Evolutionary conservation across 495 filamentous ascomycete genomes (phyloP).

Genomic region (Hyaloscypha hepaticicola): DNA sequence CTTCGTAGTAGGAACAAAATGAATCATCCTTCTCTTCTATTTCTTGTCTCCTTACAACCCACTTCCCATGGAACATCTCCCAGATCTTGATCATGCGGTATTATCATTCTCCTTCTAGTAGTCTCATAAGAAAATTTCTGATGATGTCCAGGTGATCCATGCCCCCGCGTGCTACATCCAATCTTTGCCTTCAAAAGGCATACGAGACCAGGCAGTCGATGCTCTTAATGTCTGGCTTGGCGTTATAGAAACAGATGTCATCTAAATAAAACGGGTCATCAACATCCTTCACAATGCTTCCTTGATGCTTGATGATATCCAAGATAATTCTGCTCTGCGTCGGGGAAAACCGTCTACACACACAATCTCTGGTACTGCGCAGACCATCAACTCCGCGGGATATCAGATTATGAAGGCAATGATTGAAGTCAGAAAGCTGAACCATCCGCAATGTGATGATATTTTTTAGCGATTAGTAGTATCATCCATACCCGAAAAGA

Average conservation of each 20-base stretch:
- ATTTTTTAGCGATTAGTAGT: too few species aligned
- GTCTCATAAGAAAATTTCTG: too few species aligned
- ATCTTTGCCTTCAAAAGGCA: conserved; percentile 7
- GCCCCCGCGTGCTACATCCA: neutral
- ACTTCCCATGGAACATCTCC: too few species aligned
- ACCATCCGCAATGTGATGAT: neutral
- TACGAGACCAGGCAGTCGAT: neutral
- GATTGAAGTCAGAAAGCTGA: neutral
- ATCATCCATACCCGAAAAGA: too few species aligned
- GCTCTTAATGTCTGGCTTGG: conserved; percentile 11
- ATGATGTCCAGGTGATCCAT: too few species aligned
- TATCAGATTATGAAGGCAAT: conserved; percentile 44
- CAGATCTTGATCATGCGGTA: too few species aligned
- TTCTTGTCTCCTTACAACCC: too few species aligned
- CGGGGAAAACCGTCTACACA: conserved; percentile 40
- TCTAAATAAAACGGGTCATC: conserved; percentile 5
- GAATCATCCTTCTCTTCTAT: too few species aligned
- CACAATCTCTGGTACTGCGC: conserved; percentile 36
- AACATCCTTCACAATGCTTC: conserved; percentile 9
- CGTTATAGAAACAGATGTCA: conserved; percentile 6
- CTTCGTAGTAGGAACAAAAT: too few species aligned
- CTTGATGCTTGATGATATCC: conserved; percentile 40
- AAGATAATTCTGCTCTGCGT: conserved; percentile 41
- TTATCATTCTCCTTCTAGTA: too few species aligned
- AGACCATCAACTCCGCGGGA: conserved; percentile 55